A percentile compares a stretch with the other conserved stretches of the same genome.
These are phyloP conservation scores for Aspergillus ostianus DNA, from an alignment of 495 filamentous ascomycete species.

Conservation along the genomic window DNA sequence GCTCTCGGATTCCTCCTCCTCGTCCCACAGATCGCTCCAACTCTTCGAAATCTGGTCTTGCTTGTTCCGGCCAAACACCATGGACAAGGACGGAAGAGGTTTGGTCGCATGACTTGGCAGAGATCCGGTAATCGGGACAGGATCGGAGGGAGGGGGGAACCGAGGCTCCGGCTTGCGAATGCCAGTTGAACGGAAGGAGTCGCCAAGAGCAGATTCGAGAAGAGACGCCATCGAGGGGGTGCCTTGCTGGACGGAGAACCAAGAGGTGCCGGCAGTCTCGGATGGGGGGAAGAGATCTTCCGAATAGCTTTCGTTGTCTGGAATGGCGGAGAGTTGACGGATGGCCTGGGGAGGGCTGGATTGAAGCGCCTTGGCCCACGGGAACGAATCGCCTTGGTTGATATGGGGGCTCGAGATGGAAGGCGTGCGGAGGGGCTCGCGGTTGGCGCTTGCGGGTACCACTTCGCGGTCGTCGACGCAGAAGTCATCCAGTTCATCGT, in stretches of 20 bases:
- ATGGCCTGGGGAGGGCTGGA: constrained; percentile 68
- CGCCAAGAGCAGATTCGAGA: constrained; percentile 69
- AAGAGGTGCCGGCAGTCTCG: constrained; percentile 65
- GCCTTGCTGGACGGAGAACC: constrained; percentile 67
- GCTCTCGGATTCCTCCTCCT: constrained; percentile 76
- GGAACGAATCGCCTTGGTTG: constrained; percentile 79
- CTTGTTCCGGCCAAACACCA: constrained; percentile 73
- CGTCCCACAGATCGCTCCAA: constrained; percentile 96
- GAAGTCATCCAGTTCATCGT: constrained; percentile 90
- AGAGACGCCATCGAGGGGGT: constrained; percentile 79
- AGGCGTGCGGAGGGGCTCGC: constrained; percentile 93
- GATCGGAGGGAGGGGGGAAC: constrained; percentile 45
- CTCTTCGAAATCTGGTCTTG: constrained; percentile 80
- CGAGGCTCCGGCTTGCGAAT: constrained; percentile 41
- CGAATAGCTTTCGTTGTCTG: constrained; percentile 72
- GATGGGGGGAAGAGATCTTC: constrained; percentile 88
- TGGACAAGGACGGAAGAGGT: constrained; percentile 64
- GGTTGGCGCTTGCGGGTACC: constrained; percentile 77
- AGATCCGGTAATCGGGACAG: constrained; percentile 69
- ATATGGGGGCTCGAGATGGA: constrained; percentile 87
- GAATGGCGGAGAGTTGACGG: constrained; percentile 85
- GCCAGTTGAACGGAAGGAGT: constrained; percentile 63
- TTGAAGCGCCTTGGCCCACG: constrained; percentile 90
- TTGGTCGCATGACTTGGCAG: constrained; percentile 70
- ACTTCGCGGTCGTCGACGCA: constrained; percentile 74